Evolutionary conservation across 1,139 yeast species (phyloP).

Genomic region (Schwanniomyces etchellsii): DNA sequence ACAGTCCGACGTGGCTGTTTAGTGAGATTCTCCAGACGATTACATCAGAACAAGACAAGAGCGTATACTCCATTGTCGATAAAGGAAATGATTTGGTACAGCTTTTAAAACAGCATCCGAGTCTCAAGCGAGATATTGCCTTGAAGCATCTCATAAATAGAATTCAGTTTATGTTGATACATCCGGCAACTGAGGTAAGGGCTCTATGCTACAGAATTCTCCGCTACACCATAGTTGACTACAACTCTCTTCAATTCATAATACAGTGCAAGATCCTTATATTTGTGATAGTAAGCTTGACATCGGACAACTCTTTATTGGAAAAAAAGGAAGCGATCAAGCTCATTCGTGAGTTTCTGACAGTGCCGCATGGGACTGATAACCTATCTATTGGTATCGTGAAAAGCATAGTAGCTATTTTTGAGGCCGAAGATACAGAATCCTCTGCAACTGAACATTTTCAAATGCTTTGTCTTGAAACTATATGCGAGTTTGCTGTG

Average conservation of each 20-base stretch:
- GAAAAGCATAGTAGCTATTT: constrained; percentile 66
- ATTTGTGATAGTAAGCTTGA: constrained; percentile 58
- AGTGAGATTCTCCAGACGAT: constrained; percentile 28
- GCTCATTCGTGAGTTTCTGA: constrained; percentile 58
- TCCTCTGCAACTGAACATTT: constrained; percentile 35
- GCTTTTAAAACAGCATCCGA: constrained; percentile 54
- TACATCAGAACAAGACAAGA: constrained; percentile 22
- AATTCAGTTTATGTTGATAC: constrained; percentile 57
- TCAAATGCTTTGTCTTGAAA: constrained; percentile 54
- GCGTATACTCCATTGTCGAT: constrained; percentile 42
- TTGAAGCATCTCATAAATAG: constrained; percentile 56
- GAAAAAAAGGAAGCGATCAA: constrained; percentile 82
- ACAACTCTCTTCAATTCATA: constrained; percentile 42
- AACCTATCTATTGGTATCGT: constrained; percentile 61
- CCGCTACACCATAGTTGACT: constrained; percentile 54
- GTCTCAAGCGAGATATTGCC: constrained; percentile 59
- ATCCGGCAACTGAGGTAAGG: constrained; percentile 55
- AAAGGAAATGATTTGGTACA: constrained; percentile 61
- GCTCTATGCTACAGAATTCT: constrained; percentile 75
- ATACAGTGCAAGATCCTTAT: constrained; percentile 53
- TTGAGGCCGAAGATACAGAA: constrained; percentile 46
- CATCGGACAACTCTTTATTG: constrained; percentile 45
- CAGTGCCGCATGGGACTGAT: constrained; percentile 49
- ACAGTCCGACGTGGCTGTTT: constrained; percentile 33
- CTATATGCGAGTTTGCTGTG: constrained; percentile 65